phyloP scores from a whole-genome alignment of 1,284 basidiomycete genomes.

The Sporisorium reilianum region DNA sequence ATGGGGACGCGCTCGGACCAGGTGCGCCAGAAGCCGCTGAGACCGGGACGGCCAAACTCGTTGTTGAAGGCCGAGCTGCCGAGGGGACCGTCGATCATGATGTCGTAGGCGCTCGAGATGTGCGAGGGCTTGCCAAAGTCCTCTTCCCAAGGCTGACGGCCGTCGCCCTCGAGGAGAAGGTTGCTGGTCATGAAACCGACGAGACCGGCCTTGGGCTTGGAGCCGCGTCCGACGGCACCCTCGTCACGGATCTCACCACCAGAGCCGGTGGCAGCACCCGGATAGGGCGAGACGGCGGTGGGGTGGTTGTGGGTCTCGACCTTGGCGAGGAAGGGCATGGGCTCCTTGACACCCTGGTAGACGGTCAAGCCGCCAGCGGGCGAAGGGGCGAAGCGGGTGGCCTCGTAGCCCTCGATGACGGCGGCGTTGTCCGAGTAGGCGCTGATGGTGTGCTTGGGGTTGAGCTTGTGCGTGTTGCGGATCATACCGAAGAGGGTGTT shows the following conservation, averaged over 20 bases:
- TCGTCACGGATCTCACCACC: constrained; percentile 99
- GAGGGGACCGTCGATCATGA: constrained; percentile 96
- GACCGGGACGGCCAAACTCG: constrained; percentile 91
- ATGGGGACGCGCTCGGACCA: constrained; percentile 63
- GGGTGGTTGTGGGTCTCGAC: constrained; percentile 99
- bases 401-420: constrained; percentile 82
- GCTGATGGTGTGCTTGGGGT: constrained; percentile 80
- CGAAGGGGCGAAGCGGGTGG: constrained; percentile 83
- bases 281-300: constrained; percentile 96
- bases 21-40: constrained; percentile 72
- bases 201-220: constrained; percentile 95
- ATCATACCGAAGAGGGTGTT: constrained; percentile 97
- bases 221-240: constrained; percentile 93
- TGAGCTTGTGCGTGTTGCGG: constrained; percentile 89
- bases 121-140: constrained; percentile 84
- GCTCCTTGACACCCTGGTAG: constrained; percentile 58
- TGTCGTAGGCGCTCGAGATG: constrained; percentile 92
- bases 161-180: constrained; percentile 71
- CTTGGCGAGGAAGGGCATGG: constrained; percentile 93
- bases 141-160: constrained; percentile 64
- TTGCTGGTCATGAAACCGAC: constrained; percentile 96
- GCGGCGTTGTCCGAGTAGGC: constrained; percentile 99
- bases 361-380: constrained; percentile 41
- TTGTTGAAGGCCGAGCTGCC: constrained; percentile 98
- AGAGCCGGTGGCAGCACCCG: constrained; percentile 96